Base-by-base conservation (phyloP, 2,329 filamentous ascomycete genomes). In the Hirsutella minnesotensis region DNA sequence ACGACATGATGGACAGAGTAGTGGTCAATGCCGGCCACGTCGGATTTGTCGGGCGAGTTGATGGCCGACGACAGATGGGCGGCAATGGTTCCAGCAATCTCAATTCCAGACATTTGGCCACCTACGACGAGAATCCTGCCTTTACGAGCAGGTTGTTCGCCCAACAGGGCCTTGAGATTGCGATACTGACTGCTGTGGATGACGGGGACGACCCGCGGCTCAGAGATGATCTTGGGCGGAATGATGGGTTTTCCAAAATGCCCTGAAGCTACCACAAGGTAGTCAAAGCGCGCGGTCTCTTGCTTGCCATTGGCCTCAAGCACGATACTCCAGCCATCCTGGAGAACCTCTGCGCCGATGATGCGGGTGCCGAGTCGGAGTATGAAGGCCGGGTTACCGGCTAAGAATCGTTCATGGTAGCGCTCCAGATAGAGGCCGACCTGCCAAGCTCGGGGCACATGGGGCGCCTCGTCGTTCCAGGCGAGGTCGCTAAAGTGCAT, bases 101-200 rank as follows among this genome's bases (percentile, higher is more conserved):
- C 86, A 5, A 84, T 75, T 1, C 85, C 86, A 2, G 85, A 90
- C 73, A 92, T 88, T 52, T 88, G 84, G 0, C 85, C 86, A 1
- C 86, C 86, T 1, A 88, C 75, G 0, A 94, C 68, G 1, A 87
- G 67, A 15, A 92, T 77, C 53, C 80, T 85, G 16, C 75, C 73
- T 1, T 68, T 67, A 0, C 54, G 52, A 4, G 48, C 43, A 2
- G 63, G 56, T 0, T 60, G 51, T 10, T 60, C 55, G 0, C 60
- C 62, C 1, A 81, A 51, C 3, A 81, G 57, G 9, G 56, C 57
- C 22, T 68, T 52, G 2, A 83, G 58, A 42, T 73, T 67, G 3
- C 81, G 69, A 41, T 86, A 80, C 22, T 72, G 62, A 39, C 81
- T 83, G 60, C 82, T 88, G 58, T 89, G 84, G 1, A 85, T 60